These are phyloP conservation scores for Graphilbum sp. DNA, from an alignment of 2,329 filamentous ascomycete genomes.

Conservation along the genomic window DNA sequence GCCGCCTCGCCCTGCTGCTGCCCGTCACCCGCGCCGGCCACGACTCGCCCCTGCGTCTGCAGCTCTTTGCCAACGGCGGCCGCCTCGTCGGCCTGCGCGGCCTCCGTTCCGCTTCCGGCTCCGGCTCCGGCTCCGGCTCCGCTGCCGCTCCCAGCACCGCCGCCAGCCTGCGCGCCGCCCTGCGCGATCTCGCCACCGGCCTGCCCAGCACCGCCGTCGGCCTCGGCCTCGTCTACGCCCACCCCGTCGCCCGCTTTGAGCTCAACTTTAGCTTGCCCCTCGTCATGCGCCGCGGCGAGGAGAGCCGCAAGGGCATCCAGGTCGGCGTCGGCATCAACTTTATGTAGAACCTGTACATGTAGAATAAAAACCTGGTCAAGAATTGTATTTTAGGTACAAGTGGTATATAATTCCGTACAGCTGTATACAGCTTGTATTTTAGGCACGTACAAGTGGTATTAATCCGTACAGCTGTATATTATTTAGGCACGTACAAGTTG, in stretches of 20 bases:
- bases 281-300: slow-evolving; percentile 66
- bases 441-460: too few species aligned
- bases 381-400: too few species aligned
- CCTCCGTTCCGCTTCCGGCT: slow-evolving; percentile 25
- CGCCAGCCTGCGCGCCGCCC: slow-evolving; percentile 39
- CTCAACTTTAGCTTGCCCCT: slow-evolving; percentile 88
- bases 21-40: slow-evolving; percentile 69
- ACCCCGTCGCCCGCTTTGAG: slow-evolving; percentile 85
- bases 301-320: slow-evolving; percentile 78
- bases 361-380: background rate
- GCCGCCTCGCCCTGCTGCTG: slow-evolving; percentile 69
- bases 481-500: too few species aligned
- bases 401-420: too few species aligned
- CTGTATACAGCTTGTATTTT: too few species aligned
- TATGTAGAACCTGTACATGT: slow-evolving; percentile 35
- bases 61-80: slow-evolving; percentile 84
- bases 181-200: slow-evolving; percentile 56
- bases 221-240: slow-evolving; percentile 83
- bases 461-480: too few species aligned
- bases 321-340: slow-evolving; percentile 97
- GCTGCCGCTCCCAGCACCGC: slow-evolving; percentile 11
- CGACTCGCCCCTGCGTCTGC: slow-evolving; percentile 71
- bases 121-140: slow-evolving; percentile 8
- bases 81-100: slow-evolving; percentile 61
- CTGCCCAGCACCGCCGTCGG: slow-evolving; percentile 76